Conservation (phyloP, 352 stramenopile species). For the Blastocystis sp. region DNA sequence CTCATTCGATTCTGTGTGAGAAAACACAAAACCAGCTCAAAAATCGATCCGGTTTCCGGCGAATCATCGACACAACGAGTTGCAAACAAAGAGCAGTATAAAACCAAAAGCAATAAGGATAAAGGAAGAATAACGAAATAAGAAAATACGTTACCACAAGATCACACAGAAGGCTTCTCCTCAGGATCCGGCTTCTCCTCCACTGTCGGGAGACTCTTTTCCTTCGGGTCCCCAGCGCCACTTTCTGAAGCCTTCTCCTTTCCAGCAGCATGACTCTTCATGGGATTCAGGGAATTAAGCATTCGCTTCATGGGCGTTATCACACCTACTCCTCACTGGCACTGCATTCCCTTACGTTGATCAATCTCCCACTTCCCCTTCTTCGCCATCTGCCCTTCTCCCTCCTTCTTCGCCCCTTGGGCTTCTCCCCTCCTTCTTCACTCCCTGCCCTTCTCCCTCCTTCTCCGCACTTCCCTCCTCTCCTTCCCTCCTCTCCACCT, state of each 20-base stretch:
- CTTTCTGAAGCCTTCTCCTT: background rate
- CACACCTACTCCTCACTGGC: slow-evolving; percentile 39
- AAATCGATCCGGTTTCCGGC: background rate
- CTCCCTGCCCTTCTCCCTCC: background rate
- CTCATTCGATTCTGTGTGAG: slow-evolving; percentile 23
- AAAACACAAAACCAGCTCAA: slow-evolving; percentile 2
- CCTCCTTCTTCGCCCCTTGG: background rate
- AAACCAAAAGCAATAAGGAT: background rate
- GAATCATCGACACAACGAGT: background rate
- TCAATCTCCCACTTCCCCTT: slow-evolving; percentile 67
- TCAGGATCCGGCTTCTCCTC: background rate
- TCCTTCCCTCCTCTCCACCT: background rate
- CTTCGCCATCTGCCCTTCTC: background rate
- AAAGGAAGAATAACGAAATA: background rate
- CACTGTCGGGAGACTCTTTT: slow-evolving; percentile 19
- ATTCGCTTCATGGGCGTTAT: slow-evolving; percentile 64
- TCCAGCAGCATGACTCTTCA: background rate
- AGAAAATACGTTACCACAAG: background rate
- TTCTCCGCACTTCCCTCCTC: background rate
- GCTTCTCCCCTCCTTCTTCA: background rate
- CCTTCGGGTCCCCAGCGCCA: too few species aligned
- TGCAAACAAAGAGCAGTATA: background rate
- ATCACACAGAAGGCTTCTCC: background rate
- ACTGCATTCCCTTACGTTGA: background rate
- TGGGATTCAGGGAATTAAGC: slow-evolving; percentile 60